Base-by-base conservation (phyloP, 1,139 yeast species). In the Candida smagusa region DNA sequence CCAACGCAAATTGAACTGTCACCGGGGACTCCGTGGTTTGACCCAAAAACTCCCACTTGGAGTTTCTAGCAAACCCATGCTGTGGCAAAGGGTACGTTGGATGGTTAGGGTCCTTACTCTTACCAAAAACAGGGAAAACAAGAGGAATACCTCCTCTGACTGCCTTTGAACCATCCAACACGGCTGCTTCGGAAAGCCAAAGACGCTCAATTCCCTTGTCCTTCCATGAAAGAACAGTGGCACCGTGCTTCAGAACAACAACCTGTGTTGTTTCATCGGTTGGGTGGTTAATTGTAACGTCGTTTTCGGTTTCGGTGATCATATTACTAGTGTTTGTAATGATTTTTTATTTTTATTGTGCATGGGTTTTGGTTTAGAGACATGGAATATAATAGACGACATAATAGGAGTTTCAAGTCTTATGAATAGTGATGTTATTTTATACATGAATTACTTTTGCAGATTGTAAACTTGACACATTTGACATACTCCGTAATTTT, bases 91-190 rank as follows among this genome's bases (percentile, higher is more conserved):
- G 50, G 45, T 42, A 55, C 2, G 77, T 68, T 22, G 74, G 65
- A 43, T 68, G 73, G 5, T 42, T 21, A 33, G 52, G 54, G 30
- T 59, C 53, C 66, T 47, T 69, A 59, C 45, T 72, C 57, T 86
- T 88, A 42, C 98, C 97, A 61, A 92, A 92, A 6, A 89, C 82
- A 2, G 97, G 98, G 74, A 92, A 92, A 2, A 90, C 97, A 23
- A 92, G 70, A 9, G 98, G 98, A 38, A 92, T 86, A 35, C 98
- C 98, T 44, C 98, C 98, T 56, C 98, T 77, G 21, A 92, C 97
- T 1, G 97, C 94, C 58, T 84, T 86, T 35, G 90, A 65, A 3
- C 97, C 97, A 53, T 92, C 97, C 45, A 90, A 66, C 51, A 81
- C 78, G 36, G 97, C 96, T 31, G 79, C 92, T 9, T 68, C 63